phyloP scores from a whole-genome alignment of 116 monocot species.

The Trichopus zeylanicus region DNA sequence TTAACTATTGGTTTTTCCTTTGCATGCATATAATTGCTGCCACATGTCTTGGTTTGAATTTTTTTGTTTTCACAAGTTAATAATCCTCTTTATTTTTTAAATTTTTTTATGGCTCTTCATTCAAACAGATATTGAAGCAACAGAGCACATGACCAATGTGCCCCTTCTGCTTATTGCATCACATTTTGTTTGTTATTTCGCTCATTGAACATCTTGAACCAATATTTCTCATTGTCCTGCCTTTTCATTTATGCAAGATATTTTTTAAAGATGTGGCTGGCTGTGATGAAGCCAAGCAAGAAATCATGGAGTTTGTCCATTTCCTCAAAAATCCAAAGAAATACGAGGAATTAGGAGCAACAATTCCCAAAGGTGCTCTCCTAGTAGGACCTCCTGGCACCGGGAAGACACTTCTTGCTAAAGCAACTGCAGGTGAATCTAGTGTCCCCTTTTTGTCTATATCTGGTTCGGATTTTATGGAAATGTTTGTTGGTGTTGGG shows the following conservation, averaged over 20 bases:
- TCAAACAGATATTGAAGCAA: no score
- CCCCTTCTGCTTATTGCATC: neutral
- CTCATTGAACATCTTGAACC: neutral
- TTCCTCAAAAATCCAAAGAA: conserved; percentile 98
- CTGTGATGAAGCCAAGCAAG: conserved; percentile 99
- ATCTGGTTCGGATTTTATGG: conserved; percentile 99
- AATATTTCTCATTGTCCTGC: neutral
- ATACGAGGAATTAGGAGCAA: conserved; percentile 90
- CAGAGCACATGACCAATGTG: no score
- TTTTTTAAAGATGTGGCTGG: conserved; percentile 99
- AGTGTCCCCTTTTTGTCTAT: conserved; percentile 94
- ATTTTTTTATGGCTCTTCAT: no score
- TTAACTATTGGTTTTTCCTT: neutral
- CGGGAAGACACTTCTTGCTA: conserved; percentile 96
- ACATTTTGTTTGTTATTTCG: neutral
- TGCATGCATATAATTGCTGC: no score
- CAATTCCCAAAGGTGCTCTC: conserved; percentile 98
- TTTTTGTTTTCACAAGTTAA: no score
- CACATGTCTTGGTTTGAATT: no score
- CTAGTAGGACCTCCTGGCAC: conserved; percentile 99
- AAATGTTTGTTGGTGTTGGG: conserved; percentile 99
- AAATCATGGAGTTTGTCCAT: conserved; percentile 99
- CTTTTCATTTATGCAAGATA: conserved; percentile 32
- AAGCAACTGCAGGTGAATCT: conserved; percentile 98
- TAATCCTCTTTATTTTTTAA: no score